Percentiles rank a stretch among this genome's conserved stretches.
Conservation (phyloP, 371 early-diverging fungal genomes). For the Umbelopsis sp. region DNA sequence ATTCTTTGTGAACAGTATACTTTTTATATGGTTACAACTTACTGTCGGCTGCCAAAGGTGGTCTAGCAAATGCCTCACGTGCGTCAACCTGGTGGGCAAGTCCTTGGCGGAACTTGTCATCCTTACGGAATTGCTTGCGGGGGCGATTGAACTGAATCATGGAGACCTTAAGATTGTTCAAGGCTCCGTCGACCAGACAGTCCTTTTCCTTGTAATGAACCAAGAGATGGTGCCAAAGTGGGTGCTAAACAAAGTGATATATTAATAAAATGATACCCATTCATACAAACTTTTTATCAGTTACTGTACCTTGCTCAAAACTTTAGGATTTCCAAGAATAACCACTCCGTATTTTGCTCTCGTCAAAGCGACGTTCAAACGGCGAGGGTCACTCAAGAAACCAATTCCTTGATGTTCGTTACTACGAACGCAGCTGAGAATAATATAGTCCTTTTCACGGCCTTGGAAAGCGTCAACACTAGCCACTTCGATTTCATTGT, state of each 20-base stretch:
- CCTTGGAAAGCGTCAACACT: conserved; percentile 99
- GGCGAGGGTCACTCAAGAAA: conserved; percentile 96
- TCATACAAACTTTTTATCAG: neutral
- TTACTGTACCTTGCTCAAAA: conserved; percentile 73
- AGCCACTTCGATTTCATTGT: conserved; percentile 96
- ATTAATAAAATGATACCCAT: neutral
- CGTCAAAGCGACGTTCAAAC: conserved; percentile 98
- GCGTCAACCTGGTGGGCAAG: conserved; percentile 71
- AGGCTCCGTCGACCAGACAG: conserved; percentile 93
- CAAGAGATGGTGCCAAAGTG: conserved; percentile 95
- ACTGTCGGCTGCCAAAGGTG: conserved; percentile 61
- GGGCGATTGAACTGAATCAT: conserved; percentile 89
- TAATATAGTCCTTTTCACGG: conserved; percentile 99
- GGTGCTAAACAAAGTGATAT: conserved; percentile 56
- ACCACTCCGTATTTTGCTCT: conserved; percentile 96
- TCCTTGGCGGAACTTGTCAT: conserved; percentile 68
- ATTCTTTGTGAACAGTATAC: neutral
- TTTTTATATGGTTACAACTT: neutral
- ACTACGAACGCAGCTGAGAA: conserved; percentile 96
- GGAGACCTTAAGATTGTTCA: conserved; percentile 84
- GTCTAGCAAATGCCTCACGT: conserved; percentile 65
- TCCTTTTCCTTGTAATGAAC: conserved; percentile 91
- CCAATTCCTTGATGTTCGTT: conserved; percentile 99
- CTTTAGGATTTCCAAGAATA: conserved; percentile 96
- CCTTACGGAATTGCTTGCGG: conserved; percentile 60